Evolutionary conservation across 345 rosid genomes (phyloP).

Genomic region (Bruguiera sexangula): DNA sequence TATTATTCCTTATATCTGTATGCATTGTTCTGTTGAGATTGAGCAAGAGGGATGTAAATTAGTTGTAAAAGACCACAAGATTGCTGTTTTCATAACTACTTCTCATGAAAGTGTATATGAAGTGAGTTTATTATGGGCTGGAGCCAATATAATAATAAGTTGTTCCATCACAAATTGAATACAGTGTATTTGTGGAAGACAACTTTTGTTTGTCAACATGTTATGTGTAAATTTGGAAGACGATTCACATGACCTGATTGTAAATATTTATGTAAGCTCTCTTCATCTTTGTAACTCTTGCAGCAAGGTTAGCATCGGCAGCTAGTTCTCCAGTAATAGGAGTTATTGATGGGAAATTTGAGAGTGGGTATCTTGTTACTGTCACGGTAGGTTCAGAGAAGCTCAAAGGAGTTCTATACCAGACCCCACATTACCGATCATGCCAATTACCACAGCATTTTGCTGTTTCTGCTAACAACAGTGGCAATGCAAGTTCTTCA

Average conservation of each 20-base stretch:
- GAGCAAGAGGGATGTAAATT: too few species aligned
- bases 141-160: too few species aligned
- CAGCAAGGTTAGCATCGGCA: slow-evolving; percentile 36
- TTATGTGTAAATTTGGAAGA: not conserved
- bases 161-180: too few species aligned
- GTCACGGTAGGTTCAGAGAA: slow-evolving; percentile 70
- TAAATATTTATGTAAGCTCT: not conserved
- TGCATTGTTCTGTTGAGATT: not conserved
- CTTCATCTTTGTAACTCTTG: slow-evolving; percentile 3
- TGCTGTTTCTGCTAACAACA: slow-evolving; percentile 25
- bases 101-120: too few species aligned
- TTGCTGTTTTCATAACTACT: not conserved
- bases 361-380: slow-evolving; percentile 83
- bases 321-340: slow-evolving; percentile 60
- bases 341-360: slow-evolving; percentile 87
- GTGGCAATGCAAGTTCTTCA: slow-evolving; percentile 22
- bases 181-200: too few species aligned
- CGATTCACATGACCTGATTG: too few species aligned
- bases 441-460: slow-evolving; percentile 34
- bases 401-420: slow-evolving; percentile 81
- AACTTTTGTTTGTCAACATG: too few species aligned
- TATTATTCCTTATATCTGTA: not conserved
- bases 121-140: too few species aligned
- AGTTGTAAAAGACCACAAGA: too few species aligned
- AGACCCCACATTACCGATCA: slow-evolving; percentile 40